Evolutionary conservation across 2,329 filamentous ascomycete species (phyloP), one percentile per base, ranked within the genome.

Genomic region (Herpotrichia juniperi): DNA sequence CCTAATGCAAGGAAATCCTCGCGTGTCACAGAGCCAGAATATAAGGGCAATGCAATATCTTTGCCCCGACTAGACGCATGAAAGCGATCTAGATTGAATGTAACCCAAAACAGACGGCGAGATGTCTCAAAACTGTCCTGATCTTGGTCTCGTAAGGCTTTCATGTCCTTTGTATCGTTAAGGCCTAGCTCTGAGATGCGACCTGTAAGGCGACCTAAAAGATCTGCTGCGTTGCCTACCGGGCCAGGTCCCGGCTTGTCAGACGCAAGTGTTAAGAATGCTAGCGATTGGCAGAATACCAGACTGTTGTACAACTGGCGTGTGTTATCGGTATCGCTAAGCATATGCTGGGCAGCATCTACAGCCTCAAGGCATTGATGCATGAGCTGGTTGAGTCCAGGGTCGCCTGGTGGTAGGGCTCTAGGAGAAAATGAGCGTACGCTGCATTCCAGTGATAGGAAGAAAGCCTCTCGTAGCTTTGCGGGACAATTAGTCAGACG

Each of bases 41-140:
- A 61, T 21, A 68, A 47, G 5, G 70, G 68, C 30, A 74, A 51
- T 42, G 69, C 58, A 16, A 69, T 63, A 35, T 72, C 66, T 30
- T 66, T 72, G 7, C 62, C 66, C 31, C 66, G 62, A 49, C 66
- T 66, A 40, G 70, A 67, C 11, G 71, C 69, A 46, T 74, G 64
- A 39, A 73, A 73, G 19, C 70, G 67, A 43, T 74, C 72, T n/a
- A 74, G 35, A 25, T 73, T 71, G 44, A 74, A 66, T 1, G 69
- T 58, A 30, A 67, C 59, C 71, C 71, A 74, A 47, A 73, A 74
- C 1, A 71, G 61, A 42, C 70, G 71, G 1, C 72, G 66, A 25
- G 69, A 60, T 19, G 62, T 57, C 8, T 71, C 59, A 24, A 63
- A 70, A 7, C 57, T 42, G 16, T 74, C 69, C 24, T 54, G 50